Conservation (phyloP, 257 asterid species). For the Petrea volubilis region DNA sequence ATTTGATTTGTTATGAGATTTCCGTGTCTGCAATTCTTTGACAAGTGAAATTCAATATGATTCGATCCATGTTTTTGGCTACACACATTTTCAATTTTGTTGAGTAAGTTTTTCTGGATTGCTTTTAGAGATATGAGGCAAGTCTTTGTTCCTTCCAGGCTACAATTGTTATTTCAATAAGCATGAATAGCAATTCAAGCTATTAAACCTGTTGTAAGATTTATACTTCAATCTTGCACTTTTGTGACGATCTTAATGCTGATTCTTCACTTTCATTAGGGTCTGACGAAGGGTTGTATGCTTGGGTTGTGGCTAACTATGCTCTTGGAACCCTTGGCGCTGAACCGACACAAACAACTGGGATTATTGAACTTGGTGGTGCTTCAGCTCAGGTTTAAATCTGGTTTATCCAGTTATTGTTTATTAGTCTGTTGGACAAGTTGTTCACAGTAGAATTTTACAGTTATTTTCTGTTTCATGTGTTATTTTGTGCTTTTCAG, state of each 20-base stretch:
- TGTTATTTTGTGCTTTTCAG: conserved; percentile 12
- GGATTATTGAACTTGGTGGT: conserved; percentile 98
- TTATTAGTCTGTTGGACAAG: not conserved
- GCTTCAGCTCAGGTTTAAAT: conserved; percentile 94
- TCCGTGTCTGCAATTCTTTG: not conserved
- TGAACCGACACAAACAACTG: conserved; percentile 83
- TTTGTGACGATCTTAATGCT: not conserved
- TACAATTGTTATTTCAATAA: not conserved
- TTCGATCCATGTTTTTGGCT: no score
- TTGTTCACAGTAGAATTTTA: not conserved
- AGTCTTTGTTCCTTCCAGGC: not conserved
- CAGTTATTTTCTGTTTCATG: not conserved
- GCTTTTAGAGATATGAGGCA: not conserved
- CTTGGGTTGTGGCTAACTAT: conserved; percentile 97
- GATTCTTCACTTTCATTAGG: conserved; percentile 44
- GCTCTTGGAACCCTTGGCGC: conserved; percentile 95
- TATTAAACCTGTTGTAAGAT: not conserved
- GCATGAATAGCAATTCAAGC: conserved; percentile 8
- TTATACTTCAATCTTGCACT: not conserved
- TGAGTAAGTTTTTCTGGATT: not conserved
- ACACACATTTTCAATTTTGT: not conserved
- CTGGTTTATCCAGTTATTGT: conserved; percentile 15
- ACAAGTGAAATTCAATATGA: not conserved
- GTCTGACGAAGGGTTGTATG: conserved; percentile 95
- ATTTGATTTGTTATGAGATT: not conserved